Evolutionary conservation across 805 yeast species (phyloP).

Genomic region (Schizosaccharomyces pombe): DNA sequence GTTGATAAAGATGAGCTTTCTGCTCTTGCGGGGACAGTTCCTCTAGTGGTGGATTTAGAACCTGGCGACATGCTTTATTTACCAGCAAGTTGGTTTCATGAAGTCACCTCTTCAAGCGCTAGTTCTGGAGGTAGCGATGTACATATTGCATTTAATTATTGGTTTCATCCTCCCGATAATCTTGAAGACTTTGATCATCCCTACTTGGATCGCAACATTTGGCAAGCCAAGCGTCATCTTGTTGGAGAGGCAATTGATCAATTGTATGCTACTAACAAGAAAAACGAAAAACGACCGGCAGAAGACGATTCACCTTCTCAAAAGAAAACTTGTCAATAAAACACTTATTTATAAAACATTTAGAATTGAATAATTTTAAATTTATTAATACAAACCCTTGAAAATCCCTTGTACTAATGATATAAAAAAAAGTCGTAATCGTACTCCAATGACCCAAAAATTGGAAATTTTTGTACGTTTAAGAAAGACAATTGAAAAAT

Average conservation of each 20-base stretch:
- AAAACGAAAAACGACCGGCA: neutral
- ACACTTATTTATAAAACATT: too few species aligned
- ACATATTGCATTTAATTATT: slow-evolving; percentile 4
- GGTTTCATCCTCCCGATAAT: slow-evolving; percentile 5
- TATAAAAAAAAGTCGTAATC: neutral
- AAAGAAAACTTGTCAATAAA: neutral
- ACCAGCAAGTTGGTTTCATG: slow-evolving; percentile 22
- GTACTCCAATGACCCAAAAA: too few species aligned
- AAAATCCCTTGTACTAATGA: neutral
- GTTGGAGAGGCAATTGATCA: neutral
- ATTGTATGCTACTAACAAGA: neutral
- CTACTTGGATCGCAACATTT: neutral
- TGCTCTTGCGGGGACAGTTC: neutral
- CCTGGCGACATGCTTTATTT: slow-evolving; percentile 19
- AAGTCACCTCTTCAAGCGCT: slow-evolving; percentile 12
- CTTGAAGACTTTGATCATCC: neutral
- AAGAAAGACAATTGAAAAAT: neutral
- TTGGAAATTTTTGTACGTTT: too few species aligned
- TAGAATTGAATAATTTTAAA: neutral
- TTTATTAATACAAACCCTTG: neutral
- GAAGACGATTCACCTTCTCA: neutral
- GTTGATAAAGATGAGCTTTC: neutral
- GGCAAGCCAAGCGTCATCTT: neutral
- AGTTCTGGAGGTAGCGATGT: slow-evolving; percentile 7
- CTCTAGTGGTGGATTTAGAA: slow-evolving; percentile 12